phyloP scores from a whole-genome alignment of 495 filamentous ascomycete species.

The Penicillium odoratum region DNA sequence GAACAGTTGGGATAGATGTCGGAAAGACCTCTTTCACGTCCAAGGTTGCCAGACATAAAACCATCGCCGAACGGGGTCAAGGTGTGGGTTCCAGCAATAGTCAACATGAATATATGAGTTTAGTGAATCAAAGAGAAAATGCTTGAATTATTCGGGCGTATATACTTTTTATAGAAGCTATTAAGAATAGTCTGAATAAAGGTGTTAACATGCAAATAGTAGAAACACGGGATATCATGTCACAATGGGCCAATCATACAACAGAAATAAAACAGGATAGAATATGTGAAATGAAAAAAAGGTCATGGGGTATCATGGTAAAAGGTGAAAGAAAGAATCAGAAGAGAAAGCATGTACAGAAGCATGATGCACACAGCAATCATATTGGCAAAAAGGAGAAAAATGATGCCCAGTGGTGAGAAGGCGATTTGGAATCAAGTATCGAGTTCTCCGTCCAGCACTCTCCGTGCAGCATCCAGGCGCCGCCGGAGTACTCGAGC shows the following conservation, averaged over 20 bases:
- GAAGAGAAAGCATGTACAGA: slow-evolving; percentile 16
- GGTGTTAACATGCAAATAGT: not conserved
- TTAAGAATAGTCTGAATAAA: not conserved
- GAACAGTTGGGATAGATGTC: too few species aligned
- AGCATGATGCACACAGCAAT: slow-evolving; percentile 12
- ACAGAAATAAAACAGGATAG: not conserved
- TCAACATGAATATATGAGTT: not conserved
- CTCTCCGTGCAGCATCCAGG: slow-evolving; percentile 70
- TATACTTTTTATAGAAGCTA: not conserved
- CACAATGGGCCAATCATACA: slow-evolving; percentile 8
- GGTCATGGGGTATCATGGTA: slow-evolving; percentile 27
- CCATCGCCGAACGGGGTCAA: too few species aligned
- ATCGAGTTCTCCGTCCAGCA: slow-evolving; percentile 65
- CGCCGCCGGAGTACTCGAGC: slow-evolving; percentile 63
- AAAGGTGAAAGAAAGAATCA: slow-evolving; percentile 16
- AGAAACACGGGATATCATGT: not conserved
- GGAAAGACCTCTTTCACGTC: too few species aligned
- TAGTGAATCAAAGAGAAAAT: not conserved
- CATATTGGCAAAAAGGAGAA: slow-evolving; percentile 13
- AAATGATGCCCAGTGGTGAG: not conserved
- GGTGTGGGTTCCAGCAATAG: not conserved
- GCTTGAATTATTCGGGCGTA: not conserved
- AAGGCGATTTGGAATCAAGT: slow-evolving; percentile 18
- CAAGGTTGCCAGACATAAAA: too few species aligned
- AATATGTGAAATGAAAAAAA: slow-evolving; percentile 1